phyloP scores from a whole-genome alignment of 2,329 filamentous ascomycete genomes.

The Colletotrichum eremochloae region DNA sequence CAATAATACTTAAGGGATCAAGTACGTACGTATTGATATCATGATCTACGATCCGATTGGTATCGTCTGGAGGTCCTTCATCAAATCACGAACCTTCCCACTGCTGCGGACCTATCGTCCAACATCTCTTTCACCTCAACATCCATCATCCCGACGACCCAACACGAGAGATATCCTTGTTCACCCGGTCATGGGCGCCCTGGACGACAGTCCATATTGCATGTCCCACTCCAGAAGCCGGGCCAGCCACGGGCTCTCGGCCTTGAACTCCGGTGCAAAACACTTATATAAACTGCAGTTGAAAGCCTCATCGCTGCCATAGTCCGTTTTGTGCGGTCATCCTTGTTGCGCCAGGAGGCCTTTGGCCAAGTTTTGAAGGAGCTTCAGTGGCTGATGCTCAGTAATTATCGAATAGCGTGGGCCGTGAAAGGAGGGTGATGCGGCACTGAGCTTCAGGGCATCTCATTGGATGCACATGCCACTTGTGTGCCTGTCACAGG shows the following conservation, averaged over 20 bases:
- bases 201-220: not conserved
- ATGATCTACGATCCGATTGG: not conserved
- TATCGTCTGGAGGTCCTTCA: not conserved
- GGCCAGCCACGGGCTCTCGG: not conserved
- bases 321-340: not conserved
- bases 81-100: not conserved
- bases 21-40: not conserved
- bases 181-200: not conserved
- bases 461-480: conserved; percentile 15
- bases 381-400: not conserved
- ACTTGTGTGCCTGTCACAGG: not conserved
- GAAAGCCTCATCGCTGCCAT: not conserved
- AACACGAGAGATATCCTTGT: not conserved
- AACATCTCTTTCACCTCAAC: not conserved
- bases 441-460: not conserved
- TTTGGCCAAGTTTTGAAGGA: not conserved
- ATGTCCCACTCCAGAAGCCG: not conserved
- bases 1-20: too few relatives aligned
- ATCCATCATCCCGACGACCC: not conserved
- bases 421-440: not conserved
- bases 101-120: not conserved
- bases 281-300: not conserved
- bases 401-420: not conserved
- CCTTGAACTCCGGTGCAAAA: not conserved
- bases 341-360: too few relatives aligned